Evolutionary conservation across 352 stramenopile genomes (phyloP).

Genomic region (Phytophthora constricta): DNA sequence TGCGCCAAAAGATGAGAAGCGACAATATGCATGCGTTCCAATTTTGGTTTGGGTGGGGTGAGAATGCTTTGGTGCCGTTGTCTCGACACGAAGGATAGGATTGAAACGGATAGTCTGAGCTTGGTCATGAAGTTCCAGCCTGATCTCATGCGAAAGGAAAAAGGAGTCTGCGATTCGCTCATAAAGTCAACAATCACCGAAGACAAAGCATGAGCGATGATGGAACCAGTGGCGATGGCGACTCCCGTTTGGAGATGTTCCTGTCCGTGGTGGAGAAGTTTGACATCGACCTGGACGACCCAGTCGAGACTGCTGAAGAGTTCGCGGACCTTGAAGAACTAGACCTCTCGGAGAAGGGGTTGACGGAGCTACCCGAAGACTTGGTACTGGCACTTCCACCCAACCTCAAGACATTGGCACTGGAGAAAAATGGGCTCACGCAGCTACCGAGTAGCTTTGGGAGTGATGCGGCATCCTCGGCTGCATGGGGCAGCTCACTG

Average conservation of each 20-base stretch:
- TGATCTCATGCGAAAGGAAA: neutral
- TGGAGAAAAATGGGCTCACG: conserved; percentile 81
- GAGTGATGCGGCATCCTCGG: conserved; percentile 24
- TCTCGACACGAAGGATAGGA: neutral
- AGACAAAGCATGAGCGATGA: conserved; percentile 60
- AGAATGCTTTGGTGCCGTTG: neutral
- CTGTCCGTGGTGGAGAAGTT: conserved; percentile 71
- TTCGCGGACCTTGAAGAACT: conserved; percentile 82
- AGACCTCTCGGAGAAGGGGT: conserved; percentile 80
- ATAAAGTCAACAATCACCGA: conserved; percentile 3
- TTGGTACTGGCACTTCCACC: conserved; percentile 56
- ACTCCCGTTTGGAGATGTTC: conserved; percentile 54
- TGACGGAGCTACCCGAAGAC: conserved; percentile 62
- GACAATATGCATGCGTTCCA: conserved; percentile 4
- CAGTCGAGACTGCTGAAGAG: conserved; percentile 62
- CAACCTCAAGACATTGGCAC: conserved; percentile 77
- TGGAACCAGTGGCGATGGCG: conserved; percentile 29
- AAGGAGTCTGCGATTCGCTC: conserved; percentile 32
- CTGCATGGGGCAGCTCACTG: conserved; percentile 57
- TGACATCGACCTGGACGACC: conserved; percentile 74
- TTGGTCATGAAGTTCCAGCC: neutral
- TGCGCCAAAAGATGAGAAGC: neutral
- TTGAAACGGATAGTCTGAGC: conserved; percentile 11
- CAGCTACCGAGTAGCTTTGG: conserved; percentile 59
- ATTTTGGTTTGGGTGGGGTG: too few species aligned